These are phyloP conservation scores for Epichloe sibirici DNA, from an alignment of 2,329 filamentous ascomycete species.

Conservation along the genomic window DNA sequence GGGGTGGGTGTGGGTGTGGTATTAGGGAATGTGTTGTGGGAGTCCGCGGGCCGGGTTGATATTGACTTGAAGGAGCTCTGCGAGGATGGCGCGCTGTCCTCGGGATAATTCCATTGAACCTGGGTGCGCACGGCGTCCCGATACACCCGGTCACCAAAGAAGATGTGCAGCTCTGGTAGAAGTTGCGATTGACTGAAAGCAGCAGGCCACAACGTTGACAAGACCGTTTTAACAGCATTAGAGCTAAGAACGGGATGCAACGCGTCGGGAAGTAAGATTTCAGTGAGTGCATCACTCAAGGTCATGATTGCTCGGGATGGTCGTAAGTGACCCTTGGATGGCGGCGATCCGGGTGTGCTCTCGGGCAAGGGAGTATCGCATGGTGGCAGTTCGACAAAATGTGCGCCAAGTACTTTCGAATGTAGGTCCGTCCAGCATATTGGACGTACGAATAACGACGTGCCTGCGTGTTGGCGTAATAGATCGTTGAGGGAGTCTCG, in stretches of 20 bases:
- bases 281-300: slow-evolving; percentile 31
- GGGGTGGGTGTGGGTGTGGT: slow-evolving; percentile 7
- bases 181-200: slow-evolving; percentile 18
- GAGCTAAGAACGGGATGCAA: slow-evolving; percentile 23
- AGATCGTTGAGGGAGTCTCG: slow-evolving; percentile 40
- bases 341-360: slow-evolving; percentile 19
- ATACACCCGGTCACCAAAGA: slow-evolving; percentile 35
- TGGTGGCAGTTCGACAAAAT: slow-evolving; percentile 31
- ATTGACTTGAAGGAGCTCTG: slow-evolving; percentile 24
- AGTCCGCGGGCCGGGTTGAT: slow-evolving; percentile 23
- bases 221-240: slow-evolving; percentile 29
- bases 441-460: slow-evolving; percentile 37
- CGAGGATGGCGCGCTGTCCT: slow-evolving; percentile 12
- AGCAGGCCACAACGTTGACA: slow-evolving; percentile 32
- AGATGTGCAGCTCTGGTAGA: slow-evolving; percentile 32
- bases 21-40: slow-evolving; percentile 11
- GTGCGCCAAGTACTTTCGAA: slow-evolving; percentile 31
- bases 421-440: slow-evolving; percentile 46
- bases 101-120: slow-evolving; percentile 34
- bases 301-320: slow-evolving; percentile 30
- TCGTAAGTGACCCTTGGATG: slow-evolving; percentile 22
- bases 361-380: slow-evolving; percentile 29
- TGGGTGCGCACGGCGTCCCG: slow-evolving; percentile 34
- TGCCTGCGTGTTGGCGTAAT: slow-evolving; percentile 34
- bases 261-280: slow-evolving; percentile 25